phyloP scores from a whole-genome alignment of 345 rosid genomes.

The Pugionium dolabratum region DNA sequence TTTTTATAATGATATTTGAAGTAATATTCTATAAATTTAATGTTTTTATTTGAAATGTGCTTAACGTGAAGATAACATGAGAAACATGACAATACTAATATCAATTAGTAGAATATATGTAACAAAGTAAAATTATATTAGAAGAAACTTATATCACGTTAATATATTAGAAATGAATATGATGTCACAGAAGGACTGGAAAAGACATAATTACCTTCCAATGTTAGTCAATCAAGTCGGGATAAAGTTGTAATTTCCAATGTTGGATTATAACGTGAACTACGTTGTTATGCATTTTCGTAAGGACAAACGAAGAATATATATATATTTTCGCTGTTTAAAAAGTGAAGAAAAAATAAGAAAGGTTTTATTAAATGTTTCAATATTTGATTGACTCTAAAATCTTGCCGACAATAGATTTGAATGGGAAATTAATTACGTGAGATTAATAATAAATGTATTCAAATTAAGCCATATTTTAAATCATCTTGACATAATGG shows the following conservation, averaged over 20 bases:
- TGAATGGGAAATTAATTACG: not conserved
- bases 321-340: no score
- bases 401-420: conserved; percentile 37
- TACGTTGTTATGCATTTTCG: conserved; percentile 1
- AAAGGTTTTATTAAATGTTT: conserved; percentile 12
- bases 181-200: conserved; percentile 9
- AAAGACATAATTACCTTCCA: conserved; percentile 19
- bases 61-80: no score
- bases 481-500: conserved; percentile 37
- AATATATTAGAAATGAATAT: not conserved
- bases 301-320: not conserved
- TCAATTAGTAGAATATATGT: no score
- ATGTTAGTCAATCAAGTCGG: conserved; percentile 24
- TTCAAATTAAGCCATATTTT: conserved; percentile 9
- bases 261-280: not conserved
- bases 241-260: conserved; percentile 5
- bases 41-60: no score
- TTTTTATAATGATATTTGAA: no score
- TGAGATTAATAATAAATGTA: conserved; percentile 14
- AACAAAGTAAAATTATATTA: no score
- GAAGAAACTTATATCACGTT: not conserved
- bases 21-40: no score
- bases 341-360: not conserved
- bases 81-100: no score
- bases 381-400: conserved; percentile 12